Evolutionary conservation across 495 filamentous ascomycete genomes (phyloP).

Genomic region (Neurospora sp.): DNA sequence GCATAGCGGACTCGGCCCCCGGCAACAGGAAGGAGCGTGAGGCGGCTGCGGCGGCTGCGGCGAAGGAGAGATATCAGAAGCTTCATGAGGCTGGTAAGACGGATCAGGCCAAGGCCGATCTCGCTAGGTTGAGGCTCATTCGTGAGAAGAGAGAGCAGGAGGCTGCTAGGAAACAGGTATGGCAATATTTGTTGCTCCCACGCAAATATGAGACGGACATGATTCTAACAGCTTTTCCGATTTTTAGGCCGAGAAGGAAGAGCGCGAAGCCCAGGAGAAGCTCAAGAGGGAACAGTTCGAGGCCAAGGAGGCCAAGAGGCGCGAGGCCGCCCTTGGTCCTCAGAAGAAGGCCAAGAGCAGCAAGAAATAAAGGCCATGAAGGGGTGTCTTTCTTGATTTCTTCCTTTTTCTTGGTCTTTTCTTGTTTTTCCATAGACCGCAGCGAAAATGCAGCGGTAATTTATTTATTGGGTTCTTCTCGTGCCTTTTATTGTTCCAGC

Average conservation of each 20-base stretch:
- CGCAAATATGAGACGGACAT: not conserved
- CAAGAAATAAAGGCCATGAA: conserved; percentile 20
- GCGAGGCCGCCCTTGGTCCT: conserved; percentile 39
- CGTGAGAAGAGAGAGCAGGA: conserved; percentile 80
- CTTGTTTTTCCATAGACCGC: conserved; percentile 3
- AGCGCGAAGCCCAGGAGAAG: conserved; percentile 52
- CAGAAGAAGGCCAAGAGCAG: conserved; percentile 18
- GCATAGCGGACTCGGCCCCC: conserved; percentile 21
- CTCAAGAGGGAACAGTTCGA: conserved; percentile 39
- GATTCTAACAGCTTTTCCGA: not conserved
- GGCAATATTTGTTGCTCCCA: not conserved
- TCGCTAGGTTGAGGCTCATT: conserved; percentile 71
- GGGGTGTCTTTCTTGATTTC: not conserved
- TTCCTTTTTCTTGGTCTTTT: not conserved
- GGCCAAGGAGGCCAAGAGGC: conserved; percentile 54
- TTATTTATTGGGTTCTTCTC: not conserved
- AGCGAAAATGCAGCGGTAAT: not conserved
- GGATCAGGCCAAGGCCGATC: conserved; percentile 87
- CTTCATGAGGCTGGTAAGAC: conserved; percentile 94
- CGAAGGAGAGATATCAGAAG: conserved; percentile 86
- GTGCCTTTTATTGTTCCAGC: not conserved
- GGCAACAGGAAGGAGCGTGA: conserved; percentile 73
- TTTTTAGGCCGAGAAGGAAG: conserved; percentile 57
- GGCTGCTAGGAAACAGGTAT: conserved; percentile 46
- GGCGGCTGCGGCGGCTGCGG: conserved; percentile 76